phyloP scores from a whole-genome alignment of 2,329 filamentous ascomycete genomes.

The Hymenoscyphus fraxineus region DNA sequence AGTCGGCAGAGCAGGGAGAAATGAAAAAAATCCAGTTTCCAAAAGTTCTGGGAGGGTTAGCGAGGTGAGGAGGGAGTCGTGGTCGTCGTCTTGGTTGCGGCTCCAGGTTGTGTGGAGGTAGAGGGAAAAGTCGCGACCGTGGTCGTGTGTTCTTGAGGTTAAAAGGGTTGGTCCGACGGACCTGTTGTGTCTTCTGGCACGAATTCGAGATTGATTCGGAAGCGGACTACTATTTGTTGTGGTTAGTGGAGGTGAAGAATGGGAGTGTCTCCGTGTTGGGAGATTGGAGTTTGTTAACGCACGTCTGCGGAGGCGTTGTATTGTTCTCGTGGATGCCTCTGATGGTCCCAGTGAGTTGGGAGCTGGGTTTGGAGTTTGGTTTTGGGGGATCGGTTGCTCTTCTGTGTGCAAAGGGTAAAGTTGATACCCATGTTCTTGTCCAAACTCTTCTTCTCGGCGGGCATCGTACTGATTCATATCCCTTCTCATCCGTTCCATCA shows the following conservation, averaged over 20 bases:
- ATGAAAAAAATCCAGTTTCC: background rate
- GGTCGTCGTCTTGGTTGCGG: background rate
- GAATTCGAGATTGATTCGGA: background rate
- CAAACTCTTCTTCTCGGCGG: constrained; percentile 3
- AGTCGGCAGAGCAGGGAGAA: background rate
- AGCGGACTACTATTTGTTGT: background rate
- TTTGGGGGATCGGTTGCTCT: background rate
- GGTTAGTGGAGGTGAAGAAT: constrained; percentile 2
- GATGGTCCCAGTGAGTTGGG: background rate
- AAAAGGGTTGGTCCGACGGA: background rate
- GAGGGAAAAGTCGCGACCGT: background rate
- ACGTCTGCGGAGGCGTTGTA: background rate
- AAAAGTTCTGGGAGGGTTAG: background rate
- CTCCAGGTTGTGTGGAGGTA: background rate
- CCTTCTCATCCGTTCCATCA: constrained; percentile 1
- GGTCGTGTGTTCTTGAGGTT: background rate
- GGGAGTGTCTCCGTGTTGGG: background rate
- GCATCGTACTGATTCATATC: constrained; percentile 3
- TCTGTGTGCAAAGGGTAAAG: background rate
- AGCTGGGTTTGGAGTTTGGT: background rate
- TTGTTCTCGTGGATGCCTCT: background rate
- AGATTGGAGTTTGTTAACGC: background rate
- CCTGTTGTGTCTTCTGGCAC: background rate
- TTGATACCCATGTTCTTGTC: constrained; percentile 3
- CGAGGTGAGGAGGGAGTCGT: background rate